Percentiles rank a stretch among this genome's conserved stretches.
Conservation (phyloP, 345 rosid species). For the Boechera stricta region DNA sequence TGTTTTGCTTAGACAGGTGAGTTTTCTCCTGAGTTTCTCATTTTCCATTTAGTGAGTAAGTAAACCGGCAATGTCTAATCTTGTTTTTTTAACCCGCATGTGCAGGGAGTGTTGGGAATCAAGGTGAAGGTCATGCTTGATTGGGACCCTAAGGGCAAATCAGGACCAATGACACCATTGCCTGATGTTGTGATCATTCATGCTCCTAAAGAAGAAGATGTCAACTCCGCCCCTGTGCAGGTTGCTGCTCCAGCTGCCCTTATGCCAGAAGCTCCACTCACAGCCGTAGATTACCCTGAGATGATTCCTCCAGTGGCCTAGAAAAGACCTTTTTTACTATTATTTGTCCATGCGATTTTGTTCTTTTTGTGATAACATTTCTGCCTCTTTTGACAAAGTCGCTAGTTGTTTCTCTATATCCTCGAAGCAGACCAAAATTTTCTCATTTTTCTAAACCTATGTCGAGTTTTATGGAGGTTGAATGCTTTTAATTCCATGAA, state of each 20-base stretch:
- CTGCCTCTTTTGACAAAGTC: not conserved
- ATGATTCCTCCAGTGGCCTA: conserved; percentile 51
- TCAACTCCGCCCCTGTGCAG: not conserved
- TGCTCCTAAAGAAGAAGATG: conserved; percentile 73
- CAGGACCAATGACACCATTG: conserved; percentile 70
- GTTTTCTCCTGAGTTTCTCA: not conserved
- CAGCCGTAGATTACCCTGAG: conserved; percentile 52
- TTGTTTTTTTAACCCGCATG: not conserved
- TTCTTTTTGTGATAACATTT: not conserved
- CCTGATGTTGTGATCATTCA: conserved; percentile 83
- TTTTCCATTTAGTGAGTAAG: not conserved
- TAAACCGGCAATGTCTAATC: not conserved
- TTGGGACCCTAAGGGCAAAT: conserved; percentile 81
- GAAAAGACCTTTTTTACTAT: not conserved
- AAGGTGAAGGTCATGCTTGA: conserved; percentile 80
- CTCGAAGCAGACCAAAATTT: not conserved
- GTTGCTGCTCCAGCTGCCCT: conserved; percentile 18
- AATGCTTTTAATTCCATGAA: not conserved
- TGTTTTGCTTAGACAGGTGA: conserved; percentile 74
- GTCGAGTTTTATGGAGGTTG: not conserved
- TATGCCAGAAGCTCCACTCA: conserved; percentile 36
- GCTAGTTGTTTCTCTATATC: not conserved
- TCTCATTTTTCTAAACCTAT: conserved; percentile 6
- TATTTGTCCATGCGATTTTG: not conserved
- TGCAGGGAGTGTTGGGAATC: conserved; percentile 75